Evolutionary conservation across 225 moss, liverwort and hornwort species (phyloP).

Genomic region (Sphagnum tenellum): DNA sequence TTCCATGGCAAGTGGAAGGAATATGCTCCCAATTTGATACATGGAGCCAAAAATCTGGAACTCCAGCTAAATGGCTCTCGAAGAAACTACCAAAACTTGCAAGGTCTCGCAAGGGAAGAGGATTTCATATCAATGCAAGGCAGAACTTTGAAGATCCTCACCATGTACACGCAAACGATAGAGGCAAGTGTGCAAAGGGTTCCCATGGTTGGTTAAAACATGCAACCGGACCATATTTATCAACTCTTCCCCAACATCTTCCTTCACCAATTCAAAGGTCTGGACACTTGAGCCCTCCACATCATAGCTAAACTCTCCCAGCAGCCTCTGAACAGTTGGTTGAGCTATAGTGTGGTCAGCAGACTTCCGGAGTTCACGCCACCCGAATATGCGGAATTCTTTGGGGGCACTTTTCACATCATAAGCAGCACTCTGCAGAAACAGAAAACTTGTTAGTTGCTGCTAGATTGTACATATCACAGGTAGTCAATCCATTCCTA

Average conservation of each 20-base stretch:
- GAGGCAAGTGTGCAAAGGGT: slow-evolving; percentile 76
- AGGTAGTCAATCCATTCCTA: too few relatives aligned
- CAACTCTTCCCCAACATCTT: slow-evolving; percentile 38
- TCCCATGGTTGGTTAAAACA: slow-evolving; percentile 78
- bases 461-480: too few relatives aligned
- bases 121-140: too few relatives aligned
- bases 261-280: slow-evolving; percentile 62
- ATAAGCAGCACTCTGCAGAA: slow-evolving; percentile 52
- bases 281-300: slow-evolving; percentile 54
- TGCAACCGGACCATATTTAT: slow-evolving; percentile 77
- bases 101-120: too few relatives aligned
- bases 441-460: too few relatives aligned
- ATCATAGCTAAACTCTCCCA: slow-evolving; percentile 73
- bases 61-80: too few relatives aligned
- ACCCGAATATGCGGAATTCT: slow-evolving; percentile 80
- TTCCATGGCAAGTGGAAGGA: too few relatives aligned
- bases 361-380: slow-evolving; percentile 65
- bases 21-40: too few relatives aligned
- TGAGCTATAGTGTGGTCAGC: slow-evolving; percentile 39
- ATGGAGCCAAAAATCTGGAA: too few relatives aligned
- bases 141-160: slow-evolving; percentile 27
- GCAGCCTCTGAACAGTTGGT: slow-evolving; percentile 31
- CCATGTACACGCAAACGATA: slow-evolving; percentile 90
- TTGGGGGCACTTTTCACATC: slow-evolving; percentile 87
- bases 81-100: too few relatives aligned